Evolutionary conservation across 306 rosid species (phyloP).

Genomic region (Vicia sativa): DNA sequence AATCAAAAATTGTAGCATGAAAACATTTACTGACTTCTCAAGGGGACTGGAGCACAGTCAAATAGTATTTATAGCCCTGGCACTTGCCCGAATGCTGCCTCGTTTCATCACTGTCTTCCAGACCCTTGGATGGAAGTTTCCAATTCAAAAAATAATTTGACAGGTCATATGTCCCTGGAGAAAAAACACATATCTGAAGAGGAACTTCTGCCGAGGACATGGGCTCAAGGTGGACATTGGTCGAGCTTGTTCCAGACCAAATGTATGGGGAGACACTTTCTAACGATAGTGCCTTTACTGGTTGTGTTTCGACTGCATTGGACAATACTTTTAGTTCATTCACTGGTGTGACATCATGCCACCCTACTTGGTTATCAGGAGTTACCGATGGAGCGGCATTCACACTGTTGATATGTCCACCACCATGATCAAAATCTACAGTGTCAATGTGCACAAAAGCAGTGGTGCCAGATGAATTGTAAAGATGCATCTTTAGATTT

Average conservation of each 20-base stretch:
- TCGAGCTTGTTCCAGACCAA: constrained; percentile 92
- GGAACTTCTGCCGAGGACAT: constrained; percentile 68
- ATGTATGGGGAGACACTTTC: constrained; percentile 68
- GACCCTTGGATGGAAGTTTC: constrained; percentile 55
- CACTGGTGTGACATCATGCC: constrained; percentile 70
- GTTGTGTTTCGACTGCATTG: constrained; percentile 48
- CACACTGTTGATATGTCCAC: constrained; percentile 39
- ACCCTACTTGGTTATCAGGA: constrained; percentile 68
- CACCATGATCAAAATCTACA: constrained; percentile 41
- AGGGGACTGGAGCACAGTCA: constrained; percentile 77
- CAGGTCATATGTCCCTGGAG: constrained; percentile 82
- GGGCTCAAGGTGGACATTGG: constrained; percentile 61
- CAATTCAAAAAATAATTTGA: constrained; percentile 80
- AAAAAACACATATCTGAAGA: constrained; percentile 83
- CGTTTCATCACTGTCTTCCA: constrained; percentile 40
- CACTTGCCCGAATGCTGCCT: constrained; percentile 61
- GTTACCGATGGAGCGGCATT: constrained; percentile 43
- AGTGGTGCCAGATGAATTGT: constrained; percentile 62
- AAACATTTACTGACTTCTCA: constrained; percentile 37
- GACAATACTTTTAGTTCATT: constrained; percentile 67
- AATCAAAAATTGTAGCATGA: constrained; percentile 35
- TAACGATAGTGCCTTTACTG: constrained; percentile 47
- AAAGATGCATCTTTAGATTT: constrained; percentile 69
- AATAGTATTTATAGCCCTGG: constrained; percentile 78
- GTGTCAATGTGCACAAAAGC: constrained; percentile 68